These are phyloP conservation scores for Coccomyxa subellipsoidea DNA, from an alignment of 163 green algal genomes.

Conservation along the genomic window DNA sequence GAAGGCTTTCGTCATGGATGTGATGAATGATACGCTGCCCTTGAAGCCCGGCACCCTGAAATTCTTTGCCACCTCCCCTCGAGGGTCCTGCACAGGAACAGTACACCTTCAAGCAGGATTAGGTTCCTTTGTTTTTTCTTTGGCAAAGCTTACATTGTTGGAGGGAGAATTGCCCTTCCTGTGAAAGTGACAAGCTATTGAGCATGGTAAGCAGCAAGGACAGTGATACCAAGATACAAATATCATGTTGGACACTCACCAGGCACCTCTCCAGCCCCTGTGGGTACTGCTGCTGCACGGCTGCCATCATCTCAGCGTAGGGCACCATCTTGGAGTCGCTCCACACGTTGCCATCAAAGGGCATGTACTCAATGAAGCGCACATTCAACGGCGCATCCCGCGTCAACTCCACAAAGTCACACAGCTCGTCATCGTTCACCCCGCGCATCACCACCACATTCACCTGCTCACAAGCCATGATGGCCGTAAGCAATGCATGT, in stretches of 20 bases:
- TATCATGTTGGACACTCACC: constrained; percentile 3
- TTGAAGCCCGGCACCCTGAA: constrained; percentile 73
- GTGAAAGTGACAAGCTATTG: background rate
- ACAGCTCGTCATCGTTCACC: constrained; percentile 95
- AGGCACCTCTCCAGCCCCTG: constrained; percentile 33
- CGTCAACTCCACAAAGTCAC: constrained; percentile 94
- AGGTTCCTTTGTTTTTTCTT: too few relatives aligned
- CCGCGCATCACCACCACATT: constrained; percentile 98
- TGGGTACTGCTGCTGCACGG: constrained; percentile 30
- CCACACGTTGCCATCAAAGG: constrained; percentile 99
- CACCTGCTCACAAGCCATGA: constrained; percentile 57
- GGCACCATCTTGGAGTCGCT: constrained; percentile 75
- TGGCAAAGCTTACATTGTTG: too few relatives aligned
- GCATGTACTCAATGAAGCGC: constrained; percentile 99
- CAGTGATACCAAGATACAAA: background rate
- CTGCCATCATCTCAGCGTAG: constrained; percentile 69
- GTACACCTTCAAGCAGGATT: too few relatives aligned
- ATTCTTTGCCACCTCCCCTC: constrained; percentile 93
- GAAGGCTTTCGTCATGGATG: constrained; percentile 96
- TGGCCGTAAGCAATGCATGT: too few relatives aligned
- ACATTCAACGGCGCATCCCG: constrained; percentile 80
- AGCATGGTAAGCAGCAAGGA: background rate
- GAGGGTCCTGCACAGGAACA: constrained; percentile 60
- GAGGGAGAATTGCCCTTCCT: background rate
- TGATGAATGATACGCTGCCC: constrained; percentile 96